phyloP scores from a whole-genome alignment of 23 red algal genomes.

The Cyanidioschyzon merolae region DNA sequence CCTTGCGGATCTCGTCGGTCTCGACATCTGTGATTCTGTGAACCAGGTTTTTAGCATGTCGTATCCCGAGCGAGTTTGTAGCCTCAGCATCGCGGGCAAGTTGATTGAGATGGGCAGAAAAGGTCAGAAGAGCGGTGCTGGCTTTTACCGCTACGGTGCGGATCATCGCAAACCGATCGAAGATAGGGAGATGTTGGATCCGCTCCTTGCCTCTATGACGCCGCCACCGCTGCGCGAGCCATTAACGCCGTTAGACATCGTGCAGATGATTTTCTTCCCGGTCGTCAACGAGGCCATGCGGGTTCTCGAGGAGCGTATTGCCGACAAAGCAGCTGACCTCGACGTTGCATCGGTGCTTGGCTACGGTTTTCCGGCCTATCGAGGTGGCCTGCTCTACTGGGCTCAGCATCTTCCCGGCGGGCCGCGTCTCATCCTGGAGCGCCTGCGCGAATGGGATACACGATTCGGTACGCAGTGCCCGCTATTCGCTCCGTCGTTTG shows the following conservation, averaged over 20 bases:
- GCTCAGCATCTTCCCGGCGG: conserved; percentile 58
- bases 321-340: conserved; percentile 37
- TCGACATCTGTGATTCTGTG: conserved; percentile 87
- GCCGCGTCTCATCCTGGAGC: conserved; percentile 36
- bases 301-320: conserved; percentile 76
- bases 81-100: conserved; percentile 17
- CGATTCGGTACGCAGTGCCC: conserved; percentile 42
- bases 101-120: conserved; percentile 65
- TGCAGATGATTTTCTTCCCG: conserved; percentile 77
- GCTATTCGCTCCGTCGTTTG: conserved; percentile 81
- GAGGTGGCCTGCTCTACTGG: conserved; percentile 89
- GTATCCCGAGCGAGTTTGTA: conserved; percentile 70
- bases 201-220: conserved; percentile 38
- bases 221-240: not conserved
- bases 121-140: conserved; percentile 79
- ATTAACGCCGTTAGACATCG: conserved; percentile 50
- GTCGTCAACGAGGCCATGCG: conserved; percentile 88
- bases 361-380: conserved; percentile 77
- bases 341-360: conserved; percentile 75
- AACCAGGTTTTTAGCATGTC: conserved; percentile 48
- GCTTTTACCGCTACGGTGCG: conserved; percentile 58
- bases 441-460: conserved; percentile 37
- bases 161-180: conserved; percentile 23
- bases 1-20: conserved; percentile 75
- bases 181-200: conserved; percentile 38